Base-by-base conservation (phyloP, 331 rosid genomes). In the Saraca asoca region DNA sequence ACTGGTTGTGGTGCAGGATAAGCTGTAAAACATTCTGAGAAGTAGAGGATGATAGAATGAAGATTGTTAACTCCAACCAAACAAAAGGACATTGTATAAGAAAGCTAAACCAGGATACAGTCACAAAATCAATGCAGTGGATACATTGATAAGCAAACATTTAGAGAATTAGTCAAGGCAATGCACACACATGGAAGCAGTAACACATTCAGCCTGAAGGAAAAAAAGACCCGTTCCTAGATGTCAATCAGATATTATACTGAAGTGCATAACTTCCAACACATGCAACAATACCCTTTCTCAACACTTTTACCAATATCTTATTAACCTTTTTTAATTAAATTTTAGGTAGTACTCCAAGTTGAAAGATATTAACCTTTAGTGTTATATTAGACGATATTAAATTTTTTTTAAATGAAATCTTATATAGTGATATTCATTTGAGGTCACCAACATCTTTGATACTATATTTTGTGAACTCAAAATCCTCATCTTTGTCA, bases 361-460 rank as follows among this genome's bases (percentile, higher is more conserved):
- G 20, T 62, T n/a, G 14, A 43, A 48, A 24, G 6, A 20, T 29
- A 24, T 20, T 2, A 7, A 10, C 41, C 16, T 10, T 20, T 44
- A 62, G 24, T n/a, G 13, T 29, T 17, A 17, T n/a, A 18, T 50
- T 44, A 14, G 9, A 62, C 0, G 13, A 14, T 13, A 62, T 13
- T 13, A 1, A 41, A 44, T 43, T 11, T 13, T 7, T 13, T 8
- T 70, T 12, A 29, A 17, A 12, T 35, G 19, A 33, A 49, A 41
- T 57, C 35, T 64, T 33, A 45, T 53, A 24, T 3, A 1, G 2
- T 24, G 31, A n/a, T n/a, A 33, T 48, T 48, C 62, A 62, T 72
- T 72, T 54, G 14, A 46, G 53, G 46, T 54, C 58, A 31, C 5
- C 11, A 34, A 62, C 60, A 62, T 62, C 51, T 68, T 72, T 62